Evolutionary conservation across 352 stramenopile genomes (phyloP), one percentile per base, ranked within the genome.

Genomic region (Phytophthora idaei): DNA sequence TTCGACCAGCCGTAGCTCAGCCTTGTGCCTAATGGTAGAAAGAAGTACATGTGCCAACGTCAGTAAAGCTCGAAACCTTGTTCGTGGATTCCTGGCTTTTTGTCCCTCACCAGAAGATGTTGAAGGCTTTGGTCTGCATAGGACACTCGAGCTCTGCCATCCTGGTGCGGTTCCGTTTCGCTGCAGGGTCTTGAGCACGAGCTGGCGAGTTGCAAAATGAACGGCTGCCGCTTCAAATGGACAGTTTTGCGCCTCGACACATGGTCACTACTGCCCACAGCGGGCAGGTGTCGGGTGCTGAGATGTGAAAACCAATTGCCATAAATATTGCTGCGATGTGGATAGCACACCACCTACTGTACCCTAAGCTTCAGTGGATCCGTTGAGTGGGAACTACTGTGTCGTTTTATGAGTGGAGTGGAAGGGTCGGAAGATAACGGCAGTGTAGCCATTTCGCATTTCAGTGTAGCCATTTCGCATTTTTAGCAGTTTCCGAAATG

Each of bases 101-200:
- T 56, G 49, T 4, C 42, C 56, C 61, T 53, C 31, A 74, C 67
- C 67, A 74, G 47, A 74, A 74, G 47, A 74, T 49, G 21, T 70
- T 69, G 31, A 64, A 67, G 6, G 67, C 55, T 31, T 74, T 74
- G 11, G 61, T 70, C 34, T 70, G 67, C 67, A 74, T 66, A 11
- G 60, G 54, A 48, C 31, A 55, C 34, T 69, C 66, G 48, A 73
- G 66, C 0, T 42, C 48, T 21, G 54, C 21, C 66, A 73, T 73
- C 10, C 7, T 64, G 41, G 3, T 42, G 52, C 47, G 44, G 6
- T 52, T 36, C 21, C 34, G 12, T 39, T 58, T 34, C 41, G 25
- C 48, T 12, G 17, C 12, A 36, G 49, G 11, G 14, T 21, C 41
- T 62, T 67, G 55, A 3, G 36, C 7, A 9, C 21, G 21, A 70